Conservation (phyloP, 129 eudicot genomes). For the Flaveria bidentis region DNA sequence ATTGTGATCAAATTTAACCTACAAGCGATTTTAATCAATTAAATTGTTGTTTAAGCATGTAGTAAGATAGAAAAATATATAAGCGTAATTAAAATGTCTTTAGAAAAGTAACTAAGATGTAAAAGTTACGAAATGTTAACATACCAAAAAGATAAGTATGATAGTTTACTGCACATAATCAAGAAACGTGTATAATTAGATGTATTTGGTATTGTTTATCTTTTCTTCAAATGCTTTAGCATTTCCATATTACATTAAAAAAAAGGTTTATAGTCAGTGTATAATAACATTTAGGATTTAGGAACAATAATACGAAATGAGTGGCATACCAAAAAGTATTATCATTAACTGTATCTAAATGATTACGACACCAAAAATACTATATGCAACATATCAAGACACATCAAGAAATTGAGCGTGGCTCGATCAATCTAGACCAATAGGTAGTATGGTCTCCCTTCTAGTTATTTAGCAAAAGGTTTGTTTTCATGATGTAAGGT, state of each 20-base stretch:
- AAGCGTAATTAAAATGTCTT: no score
- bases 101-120: no score
- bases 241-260: no score
- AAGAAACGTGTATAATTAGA: neutral
- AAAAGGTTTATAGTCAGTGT: neutral
- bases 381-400: neutral
- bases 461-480: constrained; percentile 5
- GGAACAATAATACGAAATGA: neutral
- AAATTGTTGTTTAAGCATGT: no score
- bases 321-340: neutral
- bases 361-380: neutral
- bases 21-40: no score
- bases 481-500: constrained; percentile 15
- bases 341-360: neutral
- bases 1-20: no score
- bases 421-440: constrained; percentile 21
- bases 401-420: neutral
- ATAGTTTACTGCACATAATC: no score
- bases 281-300: neutral
- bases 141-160: no score
- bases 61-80: no score
- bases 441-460: constrained; percentile 19
- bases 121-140: no score
- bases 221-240: no score
- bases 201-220: no score